A percentile compares a stretch with the other conserved stretches of the same genome.
phyloP scores from a whole-genome alignment of 2,329 filamentous ascomycete genomes.

The Botryotinia narcissicola region DNA sequence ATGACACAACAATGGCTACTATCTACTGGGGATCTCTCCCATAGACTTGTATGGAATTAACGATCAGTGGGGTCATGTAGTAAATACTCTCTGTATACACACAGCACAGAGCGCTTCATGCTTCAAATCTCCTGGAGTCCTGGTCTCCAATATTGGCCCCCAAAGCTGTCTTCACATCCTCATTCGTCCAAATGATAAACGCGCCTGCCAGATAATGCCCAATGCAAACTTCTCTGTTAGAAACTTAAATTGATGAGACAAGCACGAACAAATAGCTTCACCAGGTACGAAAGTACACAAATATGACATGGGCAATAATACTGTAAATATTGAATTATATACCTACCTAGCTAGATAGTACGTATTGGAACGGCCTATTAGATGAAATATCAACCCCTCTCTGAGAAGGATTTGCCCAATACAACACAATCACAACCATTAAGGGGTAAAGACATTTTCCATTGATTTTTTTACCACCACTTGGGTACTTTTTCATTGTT shows the following conservation, averaged over 20 bases:
- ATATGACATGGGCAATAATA: neutral
- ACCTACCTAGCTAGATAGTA: neutral
- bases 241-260: conserved; percentile 20
- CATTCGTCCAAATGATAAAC: conserved; percentile 1
- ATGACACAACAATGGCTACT: neutral
- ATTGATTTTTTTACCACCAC: neutral
- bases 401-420: neutral
- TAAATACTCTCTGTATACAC: neutral
- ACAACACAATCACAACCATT: neutral
- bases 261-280: conserved; percentile 1
- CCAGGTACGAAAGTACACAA: neutral
- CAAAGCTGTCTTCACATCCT: neutral
- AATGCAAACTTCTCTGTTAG: conserved; percentile 18
- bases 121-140: conserved; percentile 1
- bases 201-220: conserved; percentile 16
- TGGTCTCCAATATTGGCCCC: neutral
- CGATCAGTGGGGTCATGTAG: conserved; percentile 9
- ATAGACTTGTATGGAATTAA: neutral
- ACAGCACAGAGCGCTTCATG: conserved; percentile 14
- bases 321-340: neutral
- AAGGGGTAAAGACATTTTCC: conserved; percentile 9
- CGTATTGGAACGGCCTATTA: neutral
- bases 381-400: conserved; percentile 1
- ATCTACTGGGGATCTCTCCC: neutral
- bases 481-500: conserved; percentile 2